Evolutionary conservation across 2,329 filamentous ascomycete genomes (phyloP).

Genomic region (Monosporascus sp.): DNA sequence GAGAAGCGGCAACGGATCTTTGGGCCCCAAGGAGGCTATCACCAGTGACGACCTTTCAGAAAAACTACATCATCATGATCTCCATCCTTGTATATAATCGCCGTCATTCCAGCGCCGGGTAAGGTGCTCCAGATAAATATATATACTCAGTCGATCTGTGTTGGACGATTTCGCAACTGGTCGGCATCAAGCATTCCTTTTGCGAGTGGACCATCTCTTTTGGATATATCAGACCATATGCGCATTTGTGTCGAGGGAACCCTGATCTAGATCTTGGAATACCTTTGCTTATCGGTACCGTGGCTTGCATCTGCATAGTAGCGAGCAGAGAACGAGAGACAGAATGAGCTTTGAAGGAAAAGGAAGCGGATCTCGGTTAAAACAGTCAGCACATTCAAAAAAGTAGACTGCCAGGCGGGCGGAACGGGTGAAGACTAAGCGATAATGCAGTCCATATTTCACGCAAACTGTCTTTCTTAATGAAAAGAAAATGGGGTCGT

Average conservation of each 20-base stretch:
- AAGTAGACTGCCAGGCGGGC: neutral
- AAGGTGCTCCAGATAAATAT: too few species aligned
- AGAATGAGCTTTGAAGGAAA: neutral
- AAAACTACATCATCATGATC: constrained; percentile 8
- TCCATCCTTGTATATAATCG: constrained; percentile 21
- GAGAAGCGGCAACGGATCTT: constrained; percentile 52
- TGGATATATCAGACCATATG: constrained; percentile 6
- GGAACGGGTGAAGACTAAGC: neutral
- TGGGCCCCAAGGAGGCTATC: constrained; percentile 36
- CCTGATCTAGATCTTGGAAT: constrained; percentile 15
- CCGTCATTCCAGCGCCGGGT: neutral
- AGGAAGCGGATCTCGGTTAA: neutral
- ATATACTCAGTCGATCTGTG: constrained; percentile 5
- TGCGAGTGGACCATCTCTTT: constrained; percentile 5
- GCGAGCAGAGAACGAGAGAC: neutral
- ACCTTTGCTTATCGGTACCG: constrained; percentile 8
- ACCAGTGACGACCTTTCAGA: constrained; percentile 20
- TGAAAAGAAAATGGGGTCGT: neutral
- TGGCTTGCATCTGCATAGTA: constrained; percentile 10
- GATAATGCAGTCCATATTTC: neutral
- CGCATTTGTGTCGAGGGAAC: constrained; percentile 8
- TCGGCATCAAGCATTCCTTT: constrained; percentile 4
- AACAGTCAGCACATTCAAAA: constrained; percentile 3
- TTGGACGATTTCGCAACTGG: neutral
- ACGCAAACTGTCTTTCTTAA: too few species aligned